Percentiles rank a stretch among this genome's conserved stretches.
These are phyloP conservation scores for Sporothrix inflata DNA, from an alignment of 2,329 filamentous ascomycete genomes.

Conservation along the genomic window DNA sequence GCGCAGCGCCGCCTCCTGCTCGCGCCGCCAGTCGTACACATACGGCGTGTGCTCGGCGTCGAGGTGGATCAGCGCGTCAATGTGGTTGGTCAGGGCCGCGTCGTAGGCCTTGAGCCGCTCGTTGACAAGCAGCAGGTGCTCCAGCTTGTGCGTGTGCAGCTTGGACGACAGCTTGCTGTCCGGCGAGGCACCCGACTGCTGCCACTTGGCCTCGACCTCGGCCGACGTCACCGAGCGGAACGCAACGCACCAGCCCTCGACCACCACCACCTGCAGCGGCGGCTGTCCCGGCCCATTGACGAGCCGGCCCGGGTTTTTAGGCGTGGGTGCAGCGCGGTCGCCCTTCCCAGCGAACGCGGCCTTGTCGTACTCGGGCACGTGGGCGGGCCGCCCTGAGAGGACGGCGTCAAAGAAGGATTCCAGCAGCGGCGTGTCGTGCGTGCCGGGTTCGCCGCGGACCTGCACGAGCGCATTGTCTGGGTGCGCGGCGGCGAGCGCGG, in stretches of 20 bases:
- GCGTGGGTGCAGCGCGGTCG: slow-evolving; percentile 66
- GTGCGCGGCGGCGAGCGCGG: slow-evolving; percentile 64
- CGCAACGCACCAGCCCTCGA: slow-evolving; percentile 91
- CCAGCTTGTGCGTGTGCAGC: slow-evolving; percentile 52
- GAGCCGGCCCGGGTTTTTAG: slow-evolving; percentile 59
- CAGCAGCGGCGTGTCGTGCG: slow-evolving; percentile 75
- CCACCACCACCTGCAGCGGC: slow-evolving; percentile 68
- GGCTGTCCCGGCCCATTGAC: slow-evolving; percentile 57
- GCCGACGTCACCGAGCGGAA: slow-evolving; percentile 66
- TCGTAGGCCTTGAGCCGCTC: slow-evolving; percentile 53
- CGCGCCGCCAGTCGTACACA: slow-evolving; percentile 81
- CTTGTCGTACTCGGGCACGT: slow-evolving; percentile 81
- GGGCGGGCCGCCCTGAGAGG: slow-evolving; percentile 55
- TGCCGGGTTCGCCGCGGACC: slow-evolving; percentile 79
- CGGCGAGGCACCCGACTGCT: slow-evolving; percentile 44
- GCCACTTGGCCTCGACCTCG: slow-evolving; percentile 54
- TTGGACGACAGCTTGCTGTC: slow-evolving; percentile 42
- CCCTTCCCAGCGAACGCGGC: slow-evolving; percentile 74
- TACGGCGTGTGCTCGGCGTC: slow-evolving; percentile 73
- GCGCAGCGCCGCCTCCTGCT: slow-evolving; percentile 77
- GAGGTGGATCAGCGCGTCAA: slow-evolving; percentile 61
- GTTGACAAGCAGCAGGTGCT: slow-evolving; percentile 57
- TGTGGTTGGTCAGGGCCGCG: slow-evolving; percentile 48
- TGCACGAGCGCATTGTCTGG: slow-evolving; percentile 76
- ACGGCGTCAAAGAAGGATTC: slow-evolving; percentile 63